phyloP scores from a whole-genome alignment of 495 filamentous ascomycete species.

The Penicillium odoratum region DNA sequence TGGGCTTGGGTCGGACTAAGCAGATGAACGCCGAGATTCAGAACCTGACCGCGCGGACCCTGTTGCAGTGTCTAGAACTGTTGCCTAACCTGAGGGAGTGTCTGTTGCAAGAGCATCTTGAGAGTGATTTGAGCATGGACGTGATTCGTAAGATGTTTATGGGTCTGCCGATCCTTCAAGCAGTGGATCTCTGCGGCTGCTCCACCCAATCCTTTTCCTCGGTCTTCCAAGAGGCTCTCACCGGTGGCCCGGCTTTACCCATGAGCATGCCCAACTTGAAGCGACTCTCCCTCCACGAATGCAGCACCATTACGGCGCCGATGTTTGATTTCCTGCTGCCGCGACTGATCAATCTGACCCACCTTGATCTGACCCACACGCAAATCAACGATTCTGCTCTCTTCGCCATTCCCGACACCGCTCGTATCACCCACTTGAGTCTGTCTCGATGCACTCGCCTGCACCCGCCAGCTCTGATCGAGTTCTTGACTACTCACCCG shows the following conservation, averaged over 20 bases:
- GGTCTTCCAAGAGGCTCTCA: constrained; percentile 53
- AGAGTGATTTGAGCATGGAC: constrained; percentile 69
- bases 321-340: constrained; percentile 72
- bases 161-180: constrained; percentile 63
- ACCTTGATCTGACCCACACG: constrained; percentile 79
- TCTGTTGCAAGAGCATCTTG: constrained; percentile 78
- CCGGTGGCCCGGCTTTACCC: constrained; percentile 42
- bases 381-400: constrained; percentile 74
- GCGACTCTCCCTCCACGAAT: constrained; percentile 79
- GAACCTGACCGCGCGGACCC: constrained; percentile 75
- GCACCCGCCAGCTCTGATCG: constrained; percentile 63
- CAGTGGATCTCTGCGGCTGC: constrained; percentile 78
- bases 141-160: constrained; percentile 73
- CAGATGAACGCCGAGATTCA: constrained; percentile 78
- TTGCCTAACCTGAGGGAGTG: constrained; percentile 79
- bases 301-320: constrained; percentile 67
- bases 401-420: constrained; percentile 67
- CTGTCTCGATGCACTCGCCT: constrained; percentile 74
- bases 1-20: constrained; percentile 75
- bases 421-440: constrained; percentile 77
- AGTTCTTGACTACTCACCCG: constrained; percentile 73
- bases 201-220: constrained; percentile 69
- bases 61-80: constrained; percentile 72
- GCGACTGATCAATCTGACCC: constrained; percentile 67
- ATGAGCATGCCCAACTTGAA: constrained; percentile 56